Conservation (phyloP, 495 filamentous ascomycete species). For the Mycothermus thermophilus region DNA sequence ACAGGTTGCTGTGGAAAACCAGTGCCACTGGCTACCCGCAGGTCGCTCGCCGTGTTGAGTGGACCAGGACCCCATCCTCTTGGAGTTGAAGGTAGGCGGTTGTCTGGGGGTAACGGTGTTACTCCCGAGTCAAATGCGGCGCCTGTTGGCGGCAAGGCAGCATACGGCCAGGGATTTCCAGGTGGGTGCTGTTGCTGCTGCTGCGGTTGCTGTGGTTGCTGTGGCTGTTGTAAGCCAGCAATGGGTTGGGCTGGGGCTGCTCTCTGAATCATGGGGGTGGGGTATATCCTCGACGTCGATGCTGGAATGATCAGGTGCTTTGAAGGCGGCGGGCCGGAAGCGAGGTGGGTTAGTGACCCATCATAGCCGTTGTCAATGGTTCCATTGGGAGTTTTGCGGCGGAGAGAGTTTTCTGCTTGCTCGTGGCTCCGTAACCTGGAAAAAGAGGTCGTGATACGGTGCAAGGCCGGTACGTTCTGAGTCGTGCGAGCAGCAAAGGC, state of each 20-base stretch:
- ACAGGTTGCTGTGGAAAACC: slow-evolving; percentile 17
- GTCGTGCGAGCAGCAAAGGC: slow-evolving; percentile 28
- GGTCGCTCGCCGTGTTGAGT: slow-evolving; percentile 4
- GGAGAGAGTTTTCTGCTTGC: slow-evolving; percentile 58
- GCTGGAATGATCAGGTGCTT: slow-evolving; percentile 77
- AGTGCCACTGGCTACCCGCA: slow-evolving; percentile 6
- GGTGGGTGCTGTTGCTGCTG: slow-evolving; percentile 4
- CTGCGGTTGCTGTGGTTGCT: background rate
- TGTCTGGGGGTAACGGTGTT: too few relatives aligned
- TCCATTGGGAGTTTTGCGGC: slow-evolving; percentile 88
- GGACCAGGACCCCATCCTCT: slow-evolving; percentile 14
- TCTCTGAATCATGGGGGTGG: slow-evolving; percentile 17
- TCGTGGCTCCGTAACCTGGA: slow-evolving; percentile 25
- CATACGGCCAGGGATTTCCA: slow-evolving; percentile 13
- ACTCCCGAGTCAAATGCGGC: too few relatives aligned
- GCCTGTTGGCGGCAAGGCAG: too few relatives aligned
- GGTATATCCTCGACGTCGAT: slow-evolving; percentile 25
- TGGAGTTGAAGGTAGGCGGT: too few relatives aligned
- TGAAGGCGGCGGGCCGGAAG: slow-evolving; percentile 57
- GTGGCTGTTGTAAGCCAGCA: slow-evolving; percentile 5
- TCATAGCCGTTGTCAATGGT: slow-evolving; percentile 91
- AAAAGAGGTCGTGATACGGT: slow-evolving; percentile 19
- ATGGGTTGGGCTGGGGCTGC: slow-evolving; percentile 1
- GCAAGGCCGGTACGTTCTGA: slow-evolving; percentile 20
- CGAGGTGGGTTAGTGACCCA: slow-evolving; percentile 64